Percentiles rank a stretch among this genome's conserved stretches.
Conservation (phyloP, 1,284 basidiomycete species). For the Ustilago sp. region DNA sequence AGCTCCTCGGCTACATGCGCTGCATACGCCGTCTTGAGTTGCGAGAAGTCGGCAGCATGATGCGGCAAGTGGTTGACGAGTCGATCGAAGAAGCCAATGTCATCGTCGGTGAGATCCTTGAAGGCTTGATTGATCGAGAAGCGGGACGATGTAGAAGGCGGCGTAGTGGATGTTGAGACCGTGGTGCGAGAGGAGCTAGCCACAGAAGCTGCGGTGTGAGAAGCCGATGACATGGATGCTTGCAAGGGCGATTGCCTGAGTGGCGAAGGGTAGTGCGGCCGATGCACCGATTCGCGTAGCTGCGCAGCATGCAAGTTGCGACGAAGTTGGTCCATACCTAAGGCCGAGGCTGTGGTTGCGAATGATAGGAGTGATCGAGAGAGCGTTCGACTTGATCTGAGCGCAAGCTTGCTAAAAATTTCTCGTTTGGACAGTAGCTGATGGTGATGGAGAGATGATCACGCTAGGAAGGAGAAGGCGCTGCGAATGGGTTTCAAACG, state of each 20-base stretch:
- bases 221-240: slow-evolving; percentile 47
- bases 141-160: slow-evolving; percentile 32
- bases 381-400: not conserved
- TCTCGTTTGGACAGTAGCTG: not conserved
- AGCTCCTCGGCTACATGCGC: slow-evolving; percentile 28
- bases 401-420: not conserved
- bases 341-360: not conserved
- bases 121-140: slow-evolving; percentile 49
- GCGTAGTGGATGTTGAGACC: slow-evolving; percentile 33
- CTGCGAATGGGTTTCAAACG: not conserved
- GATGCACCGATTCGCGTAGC: slow-evolving; percentile 28
- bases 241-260: slow-evolving; percentile 45
- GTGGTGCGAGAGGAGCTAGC: slow-evolving; percentile 35
- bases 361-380: not conserved
- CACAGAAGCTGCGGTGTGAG: slow-evolving; percentile 38
- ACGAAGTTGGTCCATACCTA: slow-evolving; percentile 20
- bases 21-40: slow-evolving; percentile 62
- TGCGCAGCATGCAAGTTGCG: slow-evolving; percentile 22
- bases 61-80: slow-evolving; percentile 48
- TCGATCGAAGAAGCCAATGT: slow-evolving; percentile 62
- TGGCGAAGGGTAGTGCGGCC: slow-evolving; percentile 43
- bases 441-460: slow-evolving; percentile 7
- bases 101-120: slow-evolving; percentile 40
- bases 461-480: not conserved
- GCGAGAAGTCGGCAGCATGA: slow-evolving; percentile 57